phyloP scores from a whole-genome alignment of 768 basidiomycete genomes.

The Gloeostereum incarnatum region DNA sequence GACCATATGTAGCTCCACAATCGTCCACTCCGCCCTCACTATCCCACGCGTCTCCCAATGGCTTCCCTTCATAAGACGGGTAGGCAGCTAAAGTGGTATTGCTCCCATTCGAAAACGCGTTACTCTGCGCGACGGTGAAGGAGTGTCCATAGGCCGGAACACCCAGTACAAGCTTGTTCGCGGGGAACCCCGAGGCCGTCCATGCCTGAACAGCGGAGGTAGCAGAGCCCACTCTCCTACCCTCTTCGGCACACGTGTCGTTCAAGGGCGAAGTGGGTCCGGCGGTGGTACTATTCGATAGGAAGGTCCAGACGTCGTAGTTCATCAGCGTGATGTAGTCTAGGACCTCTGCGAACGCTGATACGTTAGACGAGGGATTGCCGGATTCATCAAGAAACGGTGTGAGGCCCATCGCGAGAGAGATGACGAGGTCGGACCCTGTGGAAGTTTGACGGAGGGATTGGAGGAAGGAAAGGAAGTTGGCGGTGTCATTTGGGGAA shows the following conservation, averaged over 20 bases:
- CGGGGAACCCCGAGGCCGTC: constrained; percentile 71
- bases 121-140: constrained; percentile 30
- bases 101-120: constrained; percentile 23
- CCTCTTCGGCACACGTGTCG: constrained; percentile 58
- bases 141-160: constrained; percentile 82
- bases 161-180: constrained; percentile 66
- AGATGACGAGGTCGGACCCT: constrained; percentile 45
- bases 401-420: constrained; percentile 30
- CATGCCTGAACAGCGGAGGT: constrained; percentile 64
- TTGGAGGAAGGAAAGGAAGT: constrained; percentile 71
- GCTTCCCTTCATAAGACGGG: constrained; percentile 42
- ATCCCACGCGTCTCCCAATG: constrained; percentile 46
- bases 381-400: constrained; percentile 43
- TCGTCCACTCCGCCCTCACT: constrained; percentile 31
- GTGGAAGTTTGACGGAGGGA: constrained; percentile 48
- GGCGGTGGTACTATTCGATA: constrained; percentile 29
- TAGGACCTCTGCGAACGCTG: constrained; percentile 60
- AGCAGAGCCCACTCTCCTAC: constrained; percentile 65
- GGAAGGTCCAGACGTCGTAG: constrained; percentile 34
- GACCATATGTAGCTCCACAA: constrained; percentile 43
- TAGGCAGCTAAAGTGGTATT: constrained; percentile 30
- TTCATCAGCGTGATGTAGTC: constrained; percentile 44
- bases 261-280: constrained; percentile 83
- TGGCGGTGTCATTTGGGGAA: constrained; percentile 48
- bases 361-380: constrained; percentile 56